Evolutionary conservation across 2,329 filamentous ascomycete genomes (phyloP), one percentile per base, ranked within the genome.

Genomic region (Helminthosporium solani): DNA sequence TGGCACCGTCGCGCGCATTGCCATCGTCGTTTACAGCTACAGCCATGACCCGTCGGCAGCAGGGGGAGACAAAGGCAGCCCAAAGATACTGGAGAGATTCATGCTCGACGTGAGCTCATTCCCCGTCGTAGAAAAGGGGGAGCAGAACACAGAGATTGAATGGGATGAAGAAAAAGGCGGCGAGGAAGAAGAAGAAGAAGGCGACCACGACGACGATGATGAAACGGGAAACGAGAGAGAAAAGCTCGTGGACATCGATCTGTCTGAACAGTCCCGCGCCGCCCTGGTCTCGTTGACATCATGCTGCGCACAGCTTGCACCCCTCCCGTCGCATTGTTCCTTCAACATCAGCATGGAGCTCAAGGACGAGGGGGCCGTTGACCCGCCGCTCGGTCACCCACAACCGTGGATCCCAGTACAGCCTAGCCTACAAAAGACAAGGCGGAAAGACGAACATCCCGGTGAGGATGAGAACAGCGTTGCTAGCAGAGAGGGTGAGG

Each of bases 281-380:
- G 83, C 83, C 0, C 73, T 92, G 55, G 73, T 79, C 43, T 79
- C 81, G 37, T 71, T 92, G 12, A 78, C 82, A 0, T 79, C 82
- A 47, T 78, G 80, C 2, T 81, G 77, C 7, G 77, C 83, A 49
- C 77, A 73, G 44, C 74, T 89, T 51, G 71, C 68, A 0, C 68
- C 76, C 0, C 64, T 90, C 18, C 86, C 87, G 76, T 1, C 8
- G 28, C 79, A 79, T 1, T 90, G 86, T 66, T 87, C 85, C 0
- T 92, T 88, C 66, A 88, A 86, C 0, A 68, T 92, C n/a, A 85
- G 84, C 0, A 78, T 92, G 33, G 88, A 92, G 68, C 66, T 91
- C 53, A 81, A 80, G 31, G 80, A 86, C 18, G 76, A 83, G 33
- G 76, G 75, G 0, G 70, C 78, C 9, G 75, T 73, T 23, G 68